Conservation (phyloP, 2,329 filamentous ascomycete species). For the Bipolaris sorokiniana region DNA sequence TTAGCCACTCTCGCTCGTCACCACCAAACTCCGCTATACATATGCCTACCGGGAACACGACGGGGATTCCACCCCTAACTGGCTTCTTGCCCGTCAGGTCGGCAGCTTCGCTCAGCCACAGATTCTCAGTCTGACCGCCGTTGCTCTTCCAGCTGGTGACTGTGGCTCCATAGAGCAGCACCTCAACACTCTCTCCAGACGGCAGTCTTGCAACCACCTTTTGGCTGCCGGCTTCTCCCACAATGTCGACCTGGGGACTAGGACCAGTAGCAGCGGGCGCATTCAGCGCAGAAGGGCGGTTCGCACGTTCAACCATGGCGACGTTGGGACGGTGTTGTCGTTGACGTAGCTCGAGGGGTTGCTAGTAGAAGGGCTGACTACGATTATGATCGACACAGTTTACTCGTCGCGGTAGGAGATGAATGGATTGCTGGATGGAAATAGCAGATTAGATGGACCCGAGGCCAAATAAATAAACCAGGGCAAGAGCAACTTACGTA, state of each 20-base stretch:
- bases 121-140: slow-evolving; percentile 73
- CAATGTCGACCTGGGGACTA: slow-evolving; percentile 75
- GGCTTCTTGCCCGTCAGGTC: slow-evolving; percentile 86
- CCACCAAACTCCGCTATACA: slow-evolving; percentile 38
- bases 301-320: slow-evolving; percentile 78
- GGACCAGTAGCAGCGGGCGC: slow-evolving; percentile 66
- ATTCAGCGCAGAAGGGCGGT: slow-evolving; percentile 76
- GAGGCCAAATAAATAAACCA: background rate
- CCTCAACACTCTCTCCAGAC: slow-evolving; percentile 82
- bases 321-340: slow-evolving; percentile 15
- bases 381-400: background rate
- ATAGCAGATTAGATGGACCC: background rate
- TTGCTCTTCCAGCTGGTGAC: slow-evolving; percentile 92
- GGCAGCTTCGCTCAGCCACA: slow-evolving; percentile 83
- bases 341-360: slow-evolving; percentile 11
- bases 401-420: background rate
- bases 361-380: background rate
- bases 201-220: slow-evolving; percentile 81
- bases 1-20: slow-evolving; percentile 11
- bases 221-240: slow-evolving; percentile 72
- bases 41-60: slow-evolving; percentile 89
- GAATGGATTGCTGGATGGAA: slow-evolving; percentile 3
- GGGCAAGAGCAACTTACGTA: slow-evolving; percentile 12
- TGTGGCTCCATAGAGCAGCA: slow-evolving; percentile 90
- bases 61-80: slow-evolving; percentile 87